Base-by-base conservation (phyloP, 345 rosid species). In the Pugionium dolabratum region DNA sequence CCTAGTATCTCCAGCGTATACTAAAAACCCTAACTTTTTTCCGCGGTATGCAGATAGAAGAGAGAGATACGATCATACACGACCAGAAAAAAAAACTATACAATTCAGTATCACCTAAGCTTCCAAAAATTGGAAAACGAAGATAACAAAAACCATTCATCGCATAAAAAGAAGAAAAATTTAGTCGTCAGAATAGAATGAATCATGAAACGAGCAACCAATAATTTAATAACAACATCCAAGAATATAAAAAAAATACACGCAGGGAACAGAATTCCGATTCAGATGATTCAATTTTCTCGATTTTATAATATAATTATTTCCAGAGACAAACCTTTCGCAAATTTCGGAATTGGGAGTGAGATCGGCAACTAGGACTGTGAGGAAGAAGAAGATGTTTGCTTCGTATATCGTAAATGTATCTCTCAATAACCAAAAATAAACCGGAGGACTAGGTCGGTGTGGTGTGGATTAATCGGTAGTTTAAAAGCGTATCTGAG, bases 171-270 rank as follows among this genome's bases (percentile, higher is more conserved):
- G 3, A 4, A 25, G 59, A 62, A 4, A 7, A 32, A 26, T 7
- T 4, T 6, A 50, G 59, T 33, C 30, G 2, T 69, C 29, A 41
- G 5, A 59, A 58, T 37, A 54, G 9, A 35, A 30, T n/a, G 33
- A 54, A 70, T 69, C 67, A 52, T 69, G 67, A 51, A 69, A 59
- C 29, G 45, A 70, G 52, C 60, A 41, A 60, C 9, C 47, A 33
- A 27, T 27, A 49, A 6, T 30, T 29, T 0, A 1, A 9, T 31
- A 53, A 26, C 43, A 41, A 52, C 36, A 49, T 39, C 48, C 32
- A 9, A 37, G 50, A 39, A 11, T 49, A 60, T 59, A 45, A n/a
- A 50, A 18, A 18, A 0, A 67, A 7, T 4, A 29, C 48, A 67
- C 51, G 33, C 5, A 59, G 44, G 6, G 29, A 41, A 42, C 40